Base-by-base conservation (phyloP, 2,329 filamentous ascomycete genomes). In the Fusarium transvaalense region DNA sequence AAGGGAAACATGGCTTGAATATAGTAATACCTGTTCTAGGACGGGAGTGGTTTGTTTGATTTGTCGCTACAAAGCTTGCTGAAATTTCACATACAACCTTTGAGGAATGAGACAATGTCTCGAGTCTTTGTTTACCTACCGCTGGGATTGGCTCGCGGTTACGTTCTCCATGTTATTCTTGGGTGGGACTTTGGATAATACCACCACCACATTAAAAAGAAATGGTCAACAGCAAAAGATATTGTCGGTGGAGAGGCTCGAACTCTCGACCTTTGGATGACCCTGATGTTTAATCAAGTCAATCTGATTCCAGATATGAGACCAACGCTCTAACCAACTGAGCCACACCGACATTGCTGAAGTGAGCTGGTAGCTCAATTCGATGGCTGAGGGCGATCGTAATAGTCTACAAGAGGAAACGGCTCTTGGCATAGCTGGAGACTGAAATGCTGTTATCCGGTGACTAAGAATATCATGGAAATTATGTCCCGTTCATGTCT, bases 271-370 rank as follows among this genome's bases (percentile, higher is more conserved):
- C 71, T 74, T 74, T 74, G 71, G 71, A 74, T 74, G 2, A 56
- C 71, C 47, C 63, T 74, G 65, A 66, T 61, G 57, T 74, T 14
- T 21, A 60, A 60, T 27, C 68, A 73, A 54, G 57, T 74, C 71
- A 74, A 62, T 48, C 60, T 62, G 17, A 46, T 41, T 32, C 5
- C 37, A 56, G 32, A 59, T 73, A 74, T 73, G 71, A 74, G 71
- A 74, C 71, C 71, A 74, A 73, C 71, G 71, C 71, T 74, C 71
- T 74, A 74, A 67, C 71, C 71, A 74, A 71, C 71, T 74, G 71
- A 74, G 72, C 72, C 70, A 74, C 66, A 69, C 72, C 66, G 65
- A 74, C 72, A 25, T 50, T 13, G 32, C 15, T 50, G 23, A 15
- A 45, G 17, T 50, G 47, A 19, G 21, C 46, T 38, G 19, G 21